Percentiles rank a stretch among this genome's conserved stretches.
Conservation (phyloP, 164 flowering plant species). For the Warburgia ugandensis region DNA sequence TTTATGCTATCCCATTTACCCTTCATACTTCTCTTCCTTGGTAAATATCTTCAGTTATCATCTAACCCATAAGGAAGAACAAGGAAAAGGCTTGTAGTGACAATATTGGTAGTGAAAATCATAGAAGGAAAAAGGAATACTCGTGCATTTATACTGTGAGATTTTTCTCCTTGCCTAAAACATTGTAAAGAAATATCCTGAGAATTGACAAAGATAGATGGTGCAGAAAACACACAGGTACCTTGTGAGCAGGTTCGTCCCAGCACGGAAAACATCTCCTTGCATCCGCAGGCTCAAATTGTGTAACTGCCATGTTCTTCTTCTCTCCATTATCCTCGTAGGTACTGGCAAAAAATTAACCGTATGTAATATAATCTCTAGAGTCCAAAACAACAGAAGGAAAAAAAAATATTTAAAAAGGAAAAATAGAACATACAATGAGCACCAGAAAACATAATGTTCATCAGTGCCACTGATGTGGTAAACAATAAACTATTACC, state of each 20-base stretch:
- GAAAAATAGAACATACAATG: too few species aligned
- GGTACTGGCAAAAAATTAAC: slow-evolving; percentile 30
- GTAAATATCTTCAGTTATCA: neutral
- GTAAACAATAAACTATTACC: too few species aligned
- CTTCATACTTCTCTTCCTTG: too few species aligned
- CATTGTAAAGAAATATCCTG: too few species aligned
- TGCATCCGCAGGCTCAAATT: slow-evolving; percentile 92
- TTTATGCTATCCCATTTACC: too few species aligned
- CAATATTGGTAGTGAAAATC: neutral
- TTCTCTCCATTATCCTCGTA: slow-evolving; percentile 79
- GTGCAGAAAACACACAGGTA: too few species aligned
- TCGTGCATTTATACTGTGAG: neutral
- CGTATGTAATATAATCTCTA: too few species aligned
- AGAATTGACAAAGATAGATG: neutral
- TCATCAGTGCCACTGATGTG: too few species aligned
- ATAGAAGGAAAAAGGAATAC: neutral
- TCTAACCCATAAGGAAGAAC: neutral
- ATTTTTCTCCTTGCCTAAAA: too few species aligned
- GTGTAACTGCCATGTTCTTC: slow-evolving; percentile 95
- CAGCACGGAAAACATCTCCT: slow-evolving; percentile 96
- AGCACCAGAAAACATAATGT: too few species aligned
- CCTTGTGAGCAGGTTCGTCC: slow-evolving; percentile 98
- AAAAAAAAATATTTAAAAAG: too few species aligned
- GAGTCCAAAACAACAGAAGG: too few species aligned
- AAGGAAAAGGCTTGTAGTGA: neutral